Evolutionary conservation across 2,329 filamentous ascomycete species (phyloP), one percentile per base, ranked within the genome.

Genomic region (Exophiala sp.): DNA sequence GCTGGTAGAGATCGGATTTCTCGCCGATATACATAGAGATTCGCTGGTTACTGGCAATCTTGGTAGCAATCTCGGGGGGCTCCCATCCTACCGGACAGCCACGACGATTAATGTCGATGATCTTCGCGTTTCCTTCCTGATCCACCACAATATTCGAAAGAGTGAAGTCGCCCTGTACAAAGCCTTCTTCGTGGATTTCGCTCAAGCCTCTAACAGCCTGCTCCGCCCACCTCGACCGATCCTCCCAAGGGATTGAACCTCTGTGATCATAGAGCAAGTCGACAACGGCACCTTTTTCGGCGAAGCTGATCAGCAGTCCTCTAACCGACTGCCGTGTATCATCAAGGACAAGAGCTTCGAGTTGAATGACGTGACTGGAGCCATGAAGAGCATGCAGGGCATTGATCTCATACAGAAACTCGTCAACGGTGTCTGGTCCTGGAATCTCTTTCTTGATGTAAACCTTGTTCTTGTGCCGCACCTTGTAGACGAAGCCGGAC

Each of bases 11-110:
- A 71, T 99, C 94, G 0, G 92, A 96, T 72, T 99, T 99, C 68
- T 96, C 91, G 10, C 94, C 92, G 67, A 99, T 97, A 66, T 95
- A 96, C 86, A 97, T 96, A 42, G 89, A 88, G 49, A 99, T 91
- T 29, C 90, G 83, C 70, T 96, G 91, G 54, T 88, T 89, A 69
- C 86, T 91, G 61, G 92, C 86, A 57, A 97, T 90, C 51, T 97
- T 83, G 5, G 83, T 81, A 12, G 86, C 87, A 52, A 95, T 87
- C 72, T 99, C 94, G 3, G 94, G 94, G 2, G 94, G 91, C 63
- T 99, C 94, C 94, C 94, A 99, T 20, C 92, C 92, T 3, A 97
- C 89, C 0, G 94, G 94, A 65, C 94, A 99, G n/a, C 94, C 94
- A 64, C 94, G 81, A 51, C 94, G 82, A 73, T 99, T 99, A 74